Evolutionary conservation across 768 basidiomycete species (phyloP).

Genomic region (Thelephora aurantiotincta): DNA sequence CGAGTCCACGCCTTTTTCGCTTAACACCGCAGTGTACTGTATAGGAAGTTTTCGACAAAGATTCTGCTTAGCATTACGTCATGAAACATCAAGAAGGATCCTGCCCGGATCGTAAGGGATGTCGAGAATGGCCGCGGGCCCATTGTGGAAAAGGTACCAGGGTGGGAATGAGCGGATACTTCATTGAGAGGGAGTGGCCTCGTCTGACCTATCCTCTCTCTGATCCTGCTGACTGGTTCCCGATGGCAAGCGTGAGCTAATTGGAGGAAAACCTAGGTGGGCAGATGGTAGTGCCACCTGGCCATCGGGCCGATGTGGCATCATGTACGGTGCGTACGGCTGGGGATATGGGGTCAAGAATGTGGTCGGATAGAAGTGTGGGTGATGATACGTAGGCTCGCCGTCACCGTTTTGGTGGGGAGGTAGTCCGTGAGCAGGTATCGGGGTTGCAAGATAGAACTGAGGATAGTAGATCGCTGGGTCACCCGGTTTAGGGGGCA

Average conservation of each 20-base stretch:
- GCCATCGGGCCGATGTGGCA: slow-evolving; percentile 27
- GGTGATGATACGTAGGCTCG: slow-evolving; percentile 14
- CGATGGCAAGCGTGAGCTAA: not conserved
- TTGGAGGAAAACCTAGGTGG: not conserved
- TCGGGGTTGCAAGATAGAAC: slow-evolving; percentile 26
- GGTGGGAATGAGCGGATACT: too few relatives aligned
- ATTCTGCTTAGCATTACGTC: not conserved
- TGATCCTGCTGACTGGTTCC: not conserved
- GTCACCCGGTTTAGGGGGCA: slow-evolving; percentile 36
- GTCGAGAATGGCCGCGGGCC: too few relatives aligned
- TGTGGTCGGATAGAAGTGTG: slow-evolving; percentile 32
- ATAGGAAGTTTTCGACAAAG: not conserved
- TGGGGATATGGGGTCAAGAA: slow-evolving; percentile 33
- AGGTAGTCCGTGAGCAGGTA: slow-evolving; percentile 26
- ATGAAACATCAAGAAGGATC: too few relatives aligned
- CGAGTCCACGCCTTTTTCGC: slow-evolving; percentile 14
- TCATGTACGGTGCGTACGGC: slow-evolving; percentile 32
- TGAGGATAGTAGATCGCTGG: slow-evolving; percentile 36
- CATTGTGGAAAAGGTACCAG: too few relatives aligned
- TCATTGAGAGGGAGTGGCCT: not conserved
- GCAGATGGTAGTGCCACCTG: slow-evolving; percentile 18
- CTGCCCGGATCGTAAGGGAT: too few relatives aligned
- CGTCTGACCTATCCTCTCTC: not conserved
- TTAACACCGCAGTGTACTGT: too few relatives aligned
- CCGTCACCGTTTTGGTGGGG: slow-evolving; percentile 21